Evolutionary conservation across 2,329 filamentous ascomycete species (phyloP).

Genomic region (Mollisiaceae sp.): DNA sequence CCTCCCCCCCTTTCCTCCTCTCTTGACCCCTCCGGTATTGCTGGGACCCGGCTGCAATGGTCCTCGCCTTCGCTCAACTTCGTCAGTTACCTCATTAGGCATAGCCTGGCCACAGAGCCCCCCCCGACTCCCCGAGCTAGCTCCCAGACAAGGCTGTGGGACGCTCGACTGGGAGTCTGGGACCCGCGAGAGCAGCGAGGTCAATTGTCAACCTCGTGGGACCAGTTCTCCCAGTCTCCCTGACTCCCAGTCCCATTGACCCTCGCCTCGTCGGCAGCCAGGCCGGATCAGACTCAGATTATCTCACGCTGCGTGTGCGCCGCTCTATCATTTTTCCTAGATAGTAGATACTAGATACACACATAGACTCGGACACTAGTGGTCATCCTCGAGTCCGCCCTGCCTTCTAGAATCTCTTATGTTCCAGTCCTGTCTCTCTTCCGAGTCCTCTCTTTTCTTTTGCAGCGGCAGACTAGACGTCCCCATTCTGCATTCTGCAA

Average conservation of each 20-base stretch:
- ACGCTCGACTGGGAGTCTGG: no score
- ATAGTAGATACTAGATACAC: background rate
- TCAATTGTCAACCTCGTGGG: background rate
- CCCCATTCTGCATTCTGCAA: constrained; percentile 18
- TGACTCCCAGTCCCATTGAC: no score
- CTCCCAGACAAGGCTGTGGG: constrained; percentile 10
- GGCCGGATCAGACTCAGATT: constrained; percentile 10
- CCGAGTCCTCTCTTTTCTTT: constrained; percentile 8
- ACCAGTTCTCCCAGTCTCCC: background rate
- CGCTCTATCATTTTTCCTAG: constrained; percentile 6
- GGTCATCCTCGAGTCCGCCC: background rate
- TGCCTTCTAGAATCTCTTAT: constrained; percentile 16
- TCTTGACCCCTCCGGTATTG: background rate
- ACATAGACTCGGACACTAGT: constrained; percentile 3
- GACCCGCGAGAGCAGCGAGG: background rate
- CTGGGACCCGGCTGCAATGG: background rate
- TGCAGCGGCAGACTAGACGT: constrained; percentile 7
- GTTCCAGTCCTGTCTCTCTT: background rate
- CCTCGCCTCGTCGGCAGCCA: constrained; percentile 8
- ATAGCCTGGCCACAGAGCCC: background rate
- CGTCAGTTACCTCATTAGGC: background rate
- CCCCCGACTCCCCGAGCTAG: background rate
- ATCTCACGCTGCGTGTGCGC: constrained; percentile 1
- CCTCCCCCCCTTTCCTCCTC: background rate
- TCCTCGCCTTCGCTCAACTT: background rate